Evolutionary conservation across 305 asterid species (phyloP).

Genomic region (Fraxinus nigra): DNA sequence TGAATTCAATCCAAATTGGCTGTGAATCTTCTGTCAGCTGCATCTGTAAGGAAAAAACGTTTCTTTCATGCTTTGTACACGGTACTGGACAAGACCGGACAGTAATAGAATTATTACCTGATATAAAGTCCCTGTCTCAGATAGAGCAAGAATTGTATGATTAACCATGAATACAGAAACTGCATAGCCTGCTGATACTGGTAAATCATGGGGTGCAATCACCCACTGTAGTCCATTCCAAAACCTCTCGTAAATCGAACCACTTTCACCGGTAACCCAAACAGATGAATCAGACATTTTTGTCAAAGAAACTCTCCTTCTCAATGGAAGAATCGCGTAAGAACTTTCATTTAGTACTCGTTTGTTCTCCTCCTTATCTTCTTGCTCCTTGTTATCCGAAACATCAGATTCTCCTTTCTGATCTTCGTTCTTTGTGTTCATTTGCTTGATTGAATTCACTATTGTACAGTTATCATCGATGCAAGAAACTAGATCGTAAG

Average conservation of each 20-base stretch:
- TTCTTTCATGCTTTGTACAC: neutral
- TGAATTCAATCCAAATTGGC: constrained; percentile 67
- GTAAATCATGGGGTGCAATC: constrained; percentile 78
- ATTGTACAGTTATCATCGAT: constrained; percentile 42
- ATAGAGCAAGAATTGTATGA: constrained; percentile 72
- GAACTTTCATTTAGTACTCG: constrained; percentile 8
- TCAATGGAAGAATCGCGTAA: constrained; percentile 29
- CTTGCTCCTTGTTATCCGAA: neutral
- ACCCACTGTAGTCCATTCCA: constrained; percentile 96
- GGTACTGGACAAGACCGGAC: neutral
- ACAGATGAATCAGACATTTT: constrained; percentile 74
- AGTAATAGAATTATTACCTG: constrained; percentile 42
- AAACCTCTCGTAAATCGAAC: constrained; percentile 76
- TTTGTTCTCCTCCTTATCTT: constrained; percentile 5
- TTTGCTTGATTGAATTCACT: constrained; percentile 41
- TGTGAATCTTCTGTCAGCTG: constrained; percentile 54
- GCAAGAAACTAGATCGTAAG: constrained; percentile 66
- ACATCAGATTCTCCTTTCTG: constrained; percentile 4
- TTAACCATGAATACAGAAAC: constrained; percentile 60
- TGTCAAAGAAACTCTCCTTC: constrained; percentile 60
- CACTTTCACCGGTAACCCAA: constrained; percentile 81
- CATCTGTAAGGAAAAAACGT: constrained; percentile 41
- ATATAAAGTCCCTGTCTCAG: constrained; percentile 54
- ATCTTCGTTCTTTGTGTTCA: neutral
- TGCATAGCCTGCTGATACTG: constrained; percentile 56